Base-by-base conservation (phyloP, 1,139 yeast species). In the Hanseniaspora uvarum region DNA sequence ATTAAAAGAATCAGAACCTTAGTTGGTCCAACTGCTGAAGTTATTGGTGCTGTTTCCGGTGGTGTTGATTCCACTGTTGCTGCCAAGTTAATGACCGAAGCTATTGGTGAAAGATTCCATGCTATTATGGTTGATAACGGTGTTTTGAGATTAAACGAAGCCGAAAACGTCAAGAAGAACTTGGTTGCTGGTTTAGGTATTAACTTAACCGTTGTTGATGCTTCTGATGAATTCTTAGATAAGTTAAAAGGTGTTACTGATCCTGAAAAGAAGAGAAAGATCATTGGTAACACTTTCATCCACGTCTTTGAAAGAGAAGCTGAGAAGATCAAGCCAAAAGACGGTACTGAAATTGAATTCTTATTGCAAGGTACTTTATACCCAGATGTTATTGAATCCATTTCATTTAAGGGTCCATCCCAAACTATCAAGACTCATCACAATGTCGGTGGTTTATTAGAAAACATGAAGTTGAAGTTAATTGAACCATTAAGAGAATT, bases 21-120 rank as follows among this genome's bases (percentile, higher is more conserved):
- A 63, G 96, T 92, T 61, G 99, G 99, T 56, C 96, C 96, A 61
- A 83, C 89, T 58, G 98, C 96, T 56, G 97, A 92, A 73, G 99
- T 94, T 60, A 92, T 92, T 68, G 99, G 99, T 73, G 99, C 99
- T 55, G 98, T 92, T 63, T 86, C 96, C 58, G 99, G 99, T 66
- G 98, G 99, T 75, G 98, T 94, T 60, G 99, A 92, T 72, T 92
- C 98, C 55, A 92, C 99, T 48, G 98, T 94, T 58, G 99, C 97
- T 61, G 96, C 99, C 61, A 92, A 92, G 76, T 79, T 92, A 68
- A 85, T 92, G 95, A 84, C 88, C 61, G 96, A 86, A 73, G 98
- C 98, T 60, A 92, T 92, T 70, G 99, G 99, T 67, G 94, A 86
- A 66, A 81, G 98, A 70, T 92, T 92, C 85, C 99, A 92, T 65